Evolutionary conservation across 2,329 filamentous ascomycete genomes (phyloP), one percentile per base, ranked within the genome.

Genomic region (Fusarium mexicanum): DNA sequence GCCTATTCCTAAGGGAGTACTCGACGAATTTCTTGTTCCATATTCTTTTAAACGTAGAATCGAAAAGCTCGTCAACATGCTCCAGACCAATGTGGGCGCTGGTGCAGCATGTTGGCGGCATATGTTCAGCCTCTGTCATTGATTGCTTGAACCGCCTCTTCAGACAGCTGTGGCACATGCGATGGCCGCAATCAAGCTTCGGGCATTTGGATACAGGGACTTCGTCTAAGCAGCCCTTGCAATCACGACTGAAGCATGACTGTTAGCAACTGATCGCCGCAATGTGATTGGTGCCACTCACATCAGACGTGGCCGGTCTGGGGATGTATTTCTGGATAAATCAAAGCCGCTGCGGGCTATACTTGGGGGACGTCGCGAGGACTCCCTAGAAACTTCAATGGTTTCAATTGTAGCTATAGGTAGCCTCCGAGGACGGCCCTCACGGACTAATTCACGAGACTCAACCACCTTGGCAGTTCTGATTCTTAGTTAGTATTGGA

Each of bases 1-100:
- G 86, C 50, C 93, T 90, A 79, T 94, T 93, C 58, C 88, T 89
- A 2, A 92, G 91, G 9, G 92, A 92, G 77, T 90, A 94, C 80
- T 97, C 93, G 76, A 91, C 86, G 78, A 92, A 96, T 78, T 94
- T 96, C 66, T 88, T 88, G 80, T 96, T 96, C 94, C 94, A 97
- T 3, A 86, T 86, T 74, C 87, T 90, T 84, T 96, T 96, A 86
- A 96, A 96, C 61, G 88, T 86, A 65, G 86, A 80, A 78, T 93
- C 89, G 78, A 97, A 95, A 13, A 96, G 85, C 31, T 87, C 87
- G 18, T 96, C 93, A 35, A 96, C 94, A 79, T 94, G 91, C 74
- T 91, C 91, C 12, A 95, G 84, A 1, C 92, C 90, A 66, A 97
- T 97, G 75, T 90, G 88, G 18, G 94, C 90, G 26, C 88, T 78